Base-by-base conservation (phyloP, 495 filamentous ascomycete genomes). In the Lentithecium fluviatile region DNA sequence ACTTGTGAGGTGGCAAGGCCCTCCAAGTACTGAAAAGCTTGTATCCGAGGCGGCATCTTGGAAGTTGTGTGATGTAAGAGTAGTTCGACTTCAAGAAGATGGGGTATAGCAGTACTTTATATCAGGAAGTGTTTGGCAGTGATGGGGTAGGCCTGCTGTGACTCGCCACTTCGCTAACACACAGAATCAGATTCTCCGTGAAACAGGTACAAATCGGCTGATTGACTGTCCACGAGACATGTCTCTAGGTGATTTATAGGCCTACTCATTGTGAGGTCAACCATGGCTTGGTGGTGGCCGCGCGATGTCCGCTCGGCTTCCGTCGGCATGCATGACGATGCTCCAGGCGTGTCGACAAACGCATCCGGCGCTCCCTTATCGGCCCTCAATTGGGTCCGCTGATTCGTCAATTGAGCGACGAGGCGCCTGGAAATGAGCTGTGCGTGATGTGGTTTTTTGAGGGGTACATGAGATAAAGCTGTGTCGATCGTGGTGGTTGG, bases 11-110 rank as follows among this genome's bases (percentile, higher is more conserved):
- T 15, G 7, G 52, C n/a, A n/a, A 53, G 12, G 43, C 38, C 20
- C 25, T 53, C 25, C 24, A 54, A 40, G 15, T 25, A 36, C 11
- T 34, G 49, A n/a, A 60, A 19, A 19, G 13, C 13, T 25, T 40
- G 50, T 17, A 54, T 54, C 25, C 38, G 48, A 0, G 49, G 49
- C 19, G 3, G 48, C 58, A 60, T 60, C 21, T 15, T 54, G 46
- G 13, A 4, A 15, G 19, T 43, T 43, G 15, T 43, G 19, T 43
- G 40, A 5, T 6, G 40, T 38, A 32, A 4, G 29, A 32, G 24
- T 4, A 12, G 11, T 21, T 13, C 17, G 23, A 32, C 3, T 19
- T 32, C 29, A 23, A 58, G 32, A 42, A 8, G 21, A 34, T n/a
- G 11, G 45, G 25, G 8, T 37, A 23, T 58, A 26, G 19, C 13